A percentile compares a stretch with the other conserved stretches of the same genome.
Conservation (phyloP, 495 filamentous ascomycete genomes). For the Elaphomyces granulatus region DNA sequence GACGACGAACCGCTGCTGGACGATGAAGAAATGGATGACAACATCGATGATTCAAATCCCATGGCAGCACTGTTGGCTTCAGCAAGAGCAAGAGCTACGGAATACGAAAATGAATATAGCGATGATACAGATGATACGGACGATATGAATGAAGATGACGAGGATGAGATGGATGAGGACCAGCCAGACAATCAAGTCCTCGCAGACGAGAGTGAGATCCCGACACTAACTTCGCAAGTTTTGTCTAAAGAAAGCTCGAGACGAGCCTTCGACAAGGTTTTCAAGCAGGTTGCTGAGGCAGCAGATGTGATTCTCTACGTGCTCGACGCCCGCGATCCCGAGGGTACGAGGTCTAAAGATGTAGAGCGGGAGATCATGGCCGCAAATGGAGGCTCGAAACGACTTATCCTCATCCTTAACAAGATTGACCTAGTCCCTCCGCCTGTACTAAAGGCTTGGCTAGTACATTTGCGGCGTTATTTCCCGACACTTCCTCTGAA, state of each 20-base stretch:
- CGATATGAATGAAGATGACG: constrained; percentile 20
- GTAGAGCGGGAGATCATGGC: constrained; percentile 84
- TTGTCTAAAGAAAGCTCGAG: constrained; percentile 56
- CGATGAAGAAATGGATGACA: constrained; percentile 39
- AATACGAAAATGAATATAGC: constrained; percentile 53
- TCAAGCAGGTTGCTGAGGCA: constrained; percentile 81
- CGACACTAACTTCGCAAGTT: constrained; percentile 21
- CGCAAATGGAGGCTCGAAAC: constrained; percentile 66
- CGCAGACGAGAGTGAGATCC: constrained; percentile 4
- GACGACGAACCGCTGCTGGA: constrained; percentile 34
- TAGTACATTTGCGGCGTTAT: constrained; percentile 70
- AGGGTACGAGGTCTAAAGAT: constrained; percentile 79
- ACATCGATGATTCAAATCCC: constrained; percentile 56
- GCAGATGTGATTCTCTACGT: constrained; percentile 92
- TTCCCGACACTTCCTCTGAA: constrained; percentile 90
- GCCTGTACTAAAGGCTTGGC: constrained; percentile 66
- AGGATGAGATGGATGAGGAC: background rate
- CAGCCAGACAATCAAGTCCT: background rate
- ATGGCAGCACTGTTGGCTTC: constrained; percentile 93
- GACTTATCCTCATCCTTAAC: constrained; percentile 87
- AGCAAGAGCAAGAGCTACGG: constrained; percentile 65
- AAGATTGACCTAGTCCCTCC: constrained; percentile 91
- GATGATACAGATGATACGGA: constrained; percentile 45
- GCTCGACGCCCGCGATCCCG: constrained; percentile 83
- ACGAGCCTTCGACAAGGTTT: constrained; percentile 84